Conservation (phyloP, 75 land plant genomes). For the Pinus tabuliformis region DNA sequence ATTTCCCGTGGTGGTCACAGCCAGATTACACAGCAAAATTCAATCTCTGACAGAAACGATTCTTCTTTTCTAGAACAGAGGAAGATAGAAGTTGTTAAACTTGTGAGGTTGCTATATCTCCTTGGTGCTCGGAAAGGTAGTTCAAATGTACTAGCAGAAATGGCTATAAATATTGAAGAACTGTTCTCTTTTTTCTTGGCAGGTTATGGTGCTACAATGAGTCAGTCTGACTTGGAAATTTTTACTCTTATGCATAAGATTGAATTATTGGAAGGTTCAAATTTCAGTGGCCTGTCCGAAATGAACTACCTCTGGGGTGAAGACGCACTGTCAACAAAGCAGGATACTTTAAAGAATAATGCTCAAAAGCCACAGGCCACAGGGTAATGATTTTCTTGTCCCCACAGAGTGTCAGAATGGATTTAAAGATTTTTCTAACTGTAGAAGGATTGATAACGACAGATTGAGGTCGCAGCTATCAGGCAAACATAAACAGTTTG, state of each 20-base stretch:
- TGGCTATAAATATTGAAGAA: constrained; percentile 40
- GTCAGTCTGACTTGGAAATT: constrained; percentile 62
- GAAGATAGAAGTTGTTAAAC: constrained; percentile 66
- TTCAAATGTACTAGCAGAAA: constrained; percentile 9
- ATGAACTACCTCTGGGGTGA: constrained; percentile 76
- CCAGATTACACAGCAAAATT: not conserved
- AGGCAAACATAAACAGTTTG: too few species aligned
- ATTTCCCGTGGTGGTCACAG: too few species aligned
- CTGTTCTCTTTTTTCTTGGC: constrained; percentile 54
- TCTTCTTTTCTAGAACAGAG: constrained; percentile 11
- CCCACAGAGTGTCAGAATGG: too few species aligned
- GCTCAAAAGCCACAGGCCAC: too few species aligned
- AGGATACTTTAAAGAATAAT: too few species aligned
- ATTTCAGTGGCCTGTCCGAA: constrained; percentile 31
- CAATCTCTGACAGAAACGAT: not conserved
- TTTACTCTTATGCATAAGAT: constrained; percentile 61
- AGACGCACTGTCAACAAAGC: constrained; percentile 28
- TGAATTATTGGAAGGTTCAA: constrained; percentile 36
- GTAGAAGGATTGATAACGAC: too few species aligned
- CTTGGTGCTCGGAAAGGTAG: constrained; percentile 14
- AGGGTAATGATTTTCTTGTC: too few species aligned
- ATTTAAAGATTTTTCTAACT: too few species aligned
- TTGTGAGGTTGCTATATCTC: constrained; percentile 44
- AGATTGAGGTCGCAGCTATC: too few species aligned
- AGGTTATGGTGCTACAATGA: constrained; percentile 77